Evolutionary conservation across 2,329 filamentous ascomycete genomes (phyloP), one percentile per base, ranked within the genome.

Genomic region (Dryadomyces sulphureus): DNA sequence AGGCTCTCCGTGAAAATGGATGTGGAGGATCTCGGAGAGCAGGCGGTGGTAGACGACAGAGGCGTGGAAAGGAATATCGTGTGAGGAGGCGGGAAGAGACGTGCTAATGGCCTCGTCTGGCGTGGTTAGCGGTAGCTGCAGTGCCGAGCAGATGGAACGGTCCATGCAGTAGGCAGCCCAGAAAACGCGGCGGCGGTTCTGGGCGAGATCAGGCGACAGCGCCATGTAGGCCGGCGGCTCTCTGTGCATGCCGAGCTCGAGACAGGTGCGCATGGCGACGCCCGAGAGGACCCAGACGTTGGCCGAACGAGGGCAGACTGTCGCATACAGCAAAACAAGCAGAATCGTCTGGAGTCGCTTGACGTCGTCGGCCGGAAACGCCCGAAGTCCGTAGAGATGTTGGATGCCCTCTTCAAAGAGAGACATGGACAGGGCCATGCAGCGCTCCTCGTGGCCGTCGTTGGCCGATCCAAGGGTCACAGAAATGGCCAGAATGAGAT

Each of bases 341-440:
- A 52, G 25, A 20, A 51, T 50, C 1, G 51, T 49, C 39, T 52
- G 50, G 34, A 52, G 45, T 45, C 49, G 51, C 12, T 47, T 47
- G 7, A 51, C 20, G 20, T 32, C 27, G 16, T 51, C 49, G 4
- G 51, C 51, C 42, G 57, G 57, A 34, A 58, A 55, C 14, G 52
- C 49, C 5, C 57, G 52, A 22, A 56, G 54, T n/a, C 54, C 54
- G 12, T 56, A 54, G 4, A 59, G 43, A 34, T 60, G 58, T 41
- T 57, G 57, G 14, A 60, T 57, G 21, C 58, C 58, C 52, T 60
- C 58, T 39, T 58, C 56, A 38, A 60, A 60, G 3, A 60, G 51
- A 6, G 55, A 53, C 2, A 53, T 54, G 2, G 58, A 60, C 39
- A 60, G 55, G 1, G 57, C 52, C 42, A 58, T 55, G 45, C 57